Conservation (phyloP, 257 asterid species). For the Fraxinus anomala region DNA sequence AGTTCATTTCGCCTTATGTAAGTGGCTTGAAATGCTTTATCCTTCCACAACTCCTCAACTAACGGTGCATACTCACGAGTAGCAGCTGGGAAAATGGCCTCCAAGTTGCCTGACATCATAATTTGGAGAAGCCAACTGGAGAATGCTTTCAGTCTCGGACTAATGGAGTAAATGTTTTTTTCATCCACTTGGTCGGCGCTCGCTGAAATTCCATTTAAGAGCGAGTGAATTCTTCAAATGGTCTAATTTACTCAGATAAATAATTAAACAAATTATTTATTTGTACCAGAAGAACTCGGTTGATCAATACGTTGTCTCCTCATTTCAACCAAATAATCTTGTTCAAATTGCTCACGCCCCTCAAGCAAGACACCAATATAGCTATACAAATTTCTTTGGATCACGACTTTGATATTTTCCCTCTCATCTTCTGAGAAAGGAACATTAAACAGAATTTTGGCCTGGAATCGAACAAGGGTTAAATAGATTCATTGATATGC, state of each 20-base stretch:
- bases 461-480: constrained; percentile 46
- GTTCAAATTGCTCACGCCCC: constrained; percentile 72
- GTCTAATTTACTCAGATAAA: background rate
- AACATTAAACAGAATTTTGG: constrained; percentile 63
- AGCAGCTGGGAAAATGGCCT: constrained; percentile 81
- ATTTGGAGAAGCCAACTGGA: constrained; percentile 76
- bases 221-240: background rate
- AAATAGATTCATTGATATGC: constrained; percentile 20
- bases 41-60: constrained; percentile 77
- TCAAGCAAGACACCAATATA: constrained; percentile 77
- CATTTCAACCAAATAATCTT: constrained; percentile 48
- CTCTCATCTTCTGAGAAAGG: constrained; percentile 84
- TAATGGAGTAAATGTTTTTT: constrained; percentile 48
- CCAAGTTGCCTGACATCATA: constrained; percentile 74
- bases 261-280: background rate
- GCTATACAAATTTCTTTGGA: constrained; percentile 72
- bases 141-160: constrained; percentile 60
- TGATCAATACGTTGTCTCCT: constrained; percentile 42
- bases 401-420: constrained; percentile 60
- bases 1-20: constrained; percentile 72
- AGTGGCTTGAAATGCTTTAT: constrained; percentile 75
- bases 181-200: constrained; percentile 44
- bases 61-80: constrained; percentile 77
- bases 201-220: constrained; percentile 35
- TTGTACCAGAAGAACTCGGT: constrained; percentile 87